Base-by-base conservation (phyloP, 2,329 filamentous ascomycete genomes). In the Apiospora arundinis region DNA sequence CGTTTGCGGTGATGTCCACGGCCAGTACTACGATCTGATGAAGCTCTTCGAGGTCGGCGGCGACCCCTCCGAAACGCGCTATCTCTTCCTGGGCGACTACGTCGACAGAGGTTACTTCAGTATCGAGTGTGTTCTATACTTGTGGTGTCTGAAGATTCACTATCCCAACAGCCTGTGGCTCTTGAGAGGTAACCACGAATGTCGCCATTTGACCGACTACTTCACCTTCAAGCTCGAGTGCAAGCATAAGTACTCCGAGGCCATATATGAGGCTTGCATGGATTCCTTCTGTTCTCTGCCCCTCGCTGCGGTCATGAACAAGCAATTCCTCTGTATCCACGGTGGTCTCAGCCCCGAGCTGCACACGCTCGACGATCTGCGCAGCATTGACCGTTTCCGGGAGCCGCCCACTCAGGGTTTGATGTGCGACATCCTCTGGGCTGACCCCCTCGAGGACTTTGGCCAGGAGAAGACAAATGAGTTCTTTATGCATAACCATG, bases 191-290 rank as follows among this genome's bases (percentile, higher is more conserved):
- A 99, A 99, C 84, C 96, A 99, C 85, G 96, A 99, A 85, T 99
- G 96, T 83, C 92, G 96, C 79, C 96, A 99, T 86, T 89, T 99
- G 88, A 99, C 96, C 71, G 96, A 99, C 82, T 99, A 99, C 88
- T 99, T 99, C 85, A 99, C 96, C 73, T 99, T 99, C 88, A 98
- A 99, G 88, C 91, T 99, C 72, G 96, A 99, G 83, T 99, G 96
- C 89, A 98, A 97, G 86, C 96, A 99, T 90, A 99, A 99, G 84
- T 99, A 99, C 85, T 97, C 94, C 45, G 96, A 98, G 85, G 90
- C 90, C 74, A 90, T 99, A 72, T 99, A 99, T 82, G 95, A 99
- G 80, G 95, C 96, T 71, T 98, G 96, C 85, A 97, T 98, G 91
- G 95, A 99, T 75, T 97, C 96, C 0, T 99, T 99, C 88, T 99